Evolutionary conservation across 352 stramenopile genomes (phyloP).

Genomic region (Thraustochytrium sp.): DNA sequence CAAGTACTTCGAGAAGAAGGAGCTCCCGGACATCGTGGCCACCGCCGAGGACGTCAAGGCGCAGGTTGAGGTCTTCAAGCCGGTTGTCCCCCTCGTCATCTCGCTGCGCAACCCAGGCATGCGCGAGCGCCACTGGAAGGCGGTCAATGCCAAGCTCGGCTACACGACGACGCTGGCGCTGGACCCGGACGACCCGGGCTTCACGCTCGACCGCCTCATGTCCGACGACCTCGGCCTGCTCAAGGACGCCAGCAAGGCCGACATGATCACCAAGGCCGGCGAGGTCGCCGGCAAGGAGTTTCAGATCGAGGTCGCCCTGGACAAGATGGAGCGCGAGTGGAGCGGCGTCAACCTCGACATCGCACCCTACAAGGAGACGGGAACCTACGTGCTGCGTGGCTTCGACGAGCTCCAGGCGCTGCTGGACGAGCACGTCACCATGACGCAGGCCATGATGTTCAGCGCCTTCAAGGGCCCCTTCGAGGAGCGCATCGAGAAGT

Average conservation of each 20-base stretch:
- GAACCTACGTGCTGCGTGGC: slow-evolving; percentile 85
- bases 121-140: slow-evolving; percentile 83
- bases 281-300: slow-evolving; percentile 88
- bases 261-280: slow-evolving; percentile 78
- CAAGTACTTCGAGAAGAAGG: slow-evolving; percentile 86
- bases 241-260: slow-evolving; percentile 60
- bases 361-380: slow-evolving; percentile 79
- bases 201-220: slow-evolving; percentile 58
- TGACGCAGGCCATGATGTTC: slow-evolving; percentile 89
- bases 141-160: slow-evolving; percentile 76
- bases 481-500: slow-evolving; percentile 82
- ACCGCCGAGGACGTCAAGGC: slow-evolving; percentile 79
- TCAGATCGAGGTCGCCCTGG: slow-evolving; percentile 84
- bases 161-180: slow-evolving; percentile 73
- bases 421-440: slow-evolving; percentile 90
- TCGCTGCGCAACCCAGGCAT: slow-evolving; percentile 83
- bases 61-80: slow-evolving; percentile 77
- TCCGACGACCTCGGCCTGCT: slow-evolving; percentile 69
- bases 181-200: slow-evolving; percentile 54
- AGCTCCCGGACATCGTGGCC: slow-evolving; percentile 69
- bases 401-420: slow-evolving; percentile 82
- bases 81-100: slow-evolving; percentile 77
- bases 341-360: slow-evolving; percentile 71
- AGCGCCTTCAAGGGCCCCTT: slow-evolving; percentile 89
- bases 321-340: slow-evolving; percentile 85